These are phyloP conservation scores for Metarhizium humberi DNA, from an alignment of 2,329 filamentous ascomycete genomes.

Conservation along the genomic window DNA sequence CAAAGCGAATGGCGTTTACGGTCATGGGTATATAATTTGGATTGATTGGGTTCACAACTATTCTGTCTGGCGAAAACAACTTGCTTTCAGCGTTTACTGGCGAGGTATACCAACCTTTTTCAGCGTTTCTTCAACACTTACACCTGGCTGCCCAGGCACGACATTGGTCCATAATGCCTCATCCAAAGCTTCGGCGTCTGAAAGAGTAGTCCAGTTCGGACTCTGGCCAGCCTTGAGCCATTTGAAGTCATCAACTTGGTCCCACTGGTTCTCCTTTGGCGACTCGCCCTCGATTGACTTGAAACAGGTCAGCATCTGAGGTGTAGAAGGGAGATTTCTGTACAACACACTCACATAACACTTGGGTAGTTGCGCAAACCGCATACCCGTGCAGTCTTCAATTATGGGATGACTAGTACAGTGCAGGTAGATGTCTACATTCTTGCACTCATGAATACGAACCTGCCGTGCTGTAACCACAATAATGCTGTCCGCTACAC, in stretches of 20 bases:
- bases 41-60: background rate
- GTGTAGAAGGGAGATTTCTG: background rate
- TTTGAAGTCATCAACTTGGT: slow-evolving; percentile 93
- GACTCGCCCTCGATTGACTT: slow-evolving; percentile 20
- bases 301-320: slow-evolving; percentile 2
- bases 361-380: slow-evolving; percentile 68
- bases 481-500: slow-evolving; percentile 60
- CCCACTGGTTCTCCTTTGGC: slow-evolving; percentile 59
- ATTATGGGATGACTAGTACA: slow-evolving; percentile 85
- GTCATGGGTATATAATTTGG: background rate
- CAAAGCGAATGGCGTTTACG: slow-evolving; percentile 9
- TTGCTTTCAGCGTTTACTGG: background rate
- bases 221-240: slow-evolving; percentile 83
- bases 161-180: slow-evolving; percentile 60
- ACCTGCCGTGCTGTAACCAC: slow-evolving; percentile 80
- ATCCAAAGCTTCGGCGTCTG: slow-evolving; percentile 46
- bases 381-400: slow-evolving; percentile 71
- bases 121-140: slow-evolving; percentile 58
- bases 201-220: slow-evolving; percentile 75
- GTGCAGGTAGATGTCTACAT: slow-evolving; percentile 76
- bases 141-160: slow-evolving; percentile 53
- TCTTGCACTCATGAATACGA: slow-evolving; percentile 77
- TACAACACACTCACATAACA: slow-evolving; percentile 50
- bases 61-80: background rate
- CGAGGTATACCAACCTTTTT: slow-evolving; percentile 33